Base-by-base conservation (phyloP, 2,329 filamentous ascomycete species). In the Stagonosporopsis cucurbitacearum region DNA sequence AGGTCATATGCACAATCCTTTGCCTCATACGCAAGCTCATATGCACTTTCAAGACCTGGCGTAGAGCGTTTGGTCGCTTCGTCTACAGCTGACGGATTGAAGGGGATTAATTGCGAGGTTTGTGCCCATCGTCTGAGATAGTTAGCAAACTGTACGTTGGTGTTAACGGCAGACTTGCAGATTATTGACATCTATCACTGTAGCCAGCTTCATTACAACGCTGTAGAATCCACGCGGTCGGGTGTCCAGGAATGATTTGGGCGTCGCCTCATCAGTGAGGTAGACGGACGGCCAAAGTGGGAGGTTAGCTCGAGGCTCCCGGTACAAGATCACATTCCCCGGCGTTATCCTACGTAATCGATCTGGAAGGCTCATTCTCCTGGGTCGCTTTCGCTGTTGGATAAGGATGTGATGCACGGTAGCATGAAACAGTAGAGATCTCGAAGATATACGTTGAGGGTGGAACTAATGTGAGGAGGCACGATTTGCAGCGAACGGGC, bases 51-150 rank as follows among this genome's bases (percentile, higher is more conserved):
- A 3, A 69, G 51, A 2, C 55, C 61, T 7, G 57, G 48, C 2
- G 42, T 56, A 11, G 55, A 43, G 1, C 9, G 44, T 2, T 50
- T 52, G 2, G 51, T 28, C 4, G 51, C 17, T 15, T 41, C 43
- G 19, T 42, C 41, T n/a, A 48, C 40, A 6, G 36, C 12, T 2
- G 6, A 32, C 2, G 57, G 63, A 39, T 66, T 55, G n/a, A 48
- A 70, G 2, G 56, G 47, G 17, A 48, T 25, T 20, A 68, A 44
- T 2, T 68, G 61, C 2, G 37, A 39, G 8, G 57, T 35, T 4
- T 25, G 22, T 6, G 63, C 66, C 64, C 68, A 72, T 6, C 57
- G 58, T 17, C 69, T 72, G 44, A 11, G 4, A 2, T 5, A 2
- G n/a, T 64, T 39, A 63, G 55, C 23, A 39, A 33, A 11, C 12